Conservation (phyloP, 345 rosid genomes). For the Salix suchowensis region DNA sequence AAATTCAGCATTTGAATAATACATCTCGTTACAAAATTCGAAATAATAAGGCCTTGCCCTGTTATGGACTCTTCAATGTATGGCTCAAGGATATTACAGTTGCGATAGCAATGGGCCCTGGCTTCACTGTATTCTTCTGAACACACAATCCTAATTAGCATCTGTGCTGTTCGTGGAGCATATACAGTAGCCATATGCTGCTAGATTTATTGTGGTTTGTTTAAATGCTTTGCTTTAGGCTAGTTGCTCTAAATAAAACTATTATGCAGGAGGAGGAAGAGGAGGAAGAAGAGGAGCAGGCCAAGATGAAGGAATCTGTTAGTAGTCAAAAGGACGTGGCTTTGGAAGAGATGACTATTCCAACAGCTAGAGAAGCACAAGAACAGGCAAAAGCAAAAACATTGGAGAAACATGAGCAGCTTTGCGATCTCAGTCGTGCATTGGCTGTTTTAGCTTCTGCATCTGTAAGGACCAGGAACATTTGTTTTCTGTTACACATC, state of each 20-base stretch:
- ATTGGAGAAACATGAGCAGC: constrained; percentile 87
- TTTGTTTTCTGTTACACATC: not conserved
- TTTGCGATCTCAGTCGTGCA: constrained; percentile 96
- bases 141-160: not conserved
- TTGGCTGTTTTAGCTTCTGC: constrained; percentile 95
- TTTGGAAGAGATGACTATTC: constrained; percentile 65
- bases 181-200: not conserved
- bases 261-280: constrained; percentile 75
- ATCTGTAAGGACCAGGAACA: constrained; percentile 53
- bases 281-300: constrained; percentile 66
- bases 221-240: not conserved
- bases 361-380: constrained; percentile 68
- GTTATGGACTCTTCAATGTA: not conserved
- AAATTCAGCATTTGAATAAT: not conserved
- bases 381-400: constrained; percentile 80
- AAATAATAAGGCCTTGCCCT: not conserved
- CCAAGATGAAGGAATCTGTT: constrained; percentile 71
- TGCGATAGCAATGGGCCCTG: not conserved
- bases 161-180: not conserved
- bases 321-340: constrained; percentile 65
- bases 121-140: not conserved
- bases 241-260: constrained; percentile 7
- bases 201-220: not conserved
- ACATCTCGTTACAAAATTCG: not conserved
- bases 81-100: not conserved